These are phyloP conservation scores for Linum usitatissimum DNA, from an alignment of 345 rosid species.

Conservation along the genomic window DNA sequence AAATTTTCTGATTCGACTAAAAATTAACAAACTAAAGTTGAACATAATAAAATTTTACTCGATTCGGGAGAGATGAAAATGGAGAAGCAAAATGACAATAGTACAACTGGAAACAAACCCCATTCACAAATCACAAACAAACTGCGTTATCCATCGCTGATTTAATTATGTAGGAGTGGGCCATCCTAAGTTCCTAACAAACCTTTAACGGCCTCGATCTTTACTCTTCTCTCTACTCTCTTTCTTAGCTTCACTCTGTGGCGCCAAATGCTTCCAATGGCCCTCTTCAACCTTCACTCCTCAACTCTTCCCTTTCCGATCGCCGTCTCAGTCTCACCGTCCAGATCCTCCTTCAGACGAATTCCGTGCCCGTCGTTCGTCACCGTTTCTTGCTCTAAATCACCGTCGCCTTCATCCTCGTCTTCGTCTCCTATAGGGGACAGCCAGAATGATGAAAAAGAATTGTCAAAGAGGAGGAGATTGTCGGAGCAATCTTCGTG, in stretches of 20 bases:
- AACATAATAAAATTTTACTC: too few relatives aligned
- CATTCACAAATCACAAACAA: too few relatives aligned
- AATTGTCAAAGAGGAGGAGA: slow-evolving; percentile 12
- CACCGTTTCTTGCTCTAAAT: slow-evolving; percentile 29
- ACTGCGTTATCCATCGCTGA: too few relatives aligned
- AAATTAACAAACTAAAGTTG: too few relatives aligned
- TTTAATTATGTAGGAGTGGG: too few relatives aligned
- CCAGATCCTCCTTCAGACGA: slow-evolving; percentile 14
- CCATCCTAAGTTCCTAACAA: too few relatives aligned
- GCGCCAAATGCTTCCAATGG: slow-evolving; percentile 14
- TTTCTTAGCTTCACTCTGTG: background rate
- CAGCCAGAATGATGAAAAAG: slow-evolving; percentile 10
- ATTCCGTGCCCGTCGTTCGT: slow-evolving; percentile 1
- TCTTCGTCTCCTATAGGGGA: slow-evolving; percentile 13
- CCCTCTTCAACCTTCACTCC: slow-evolving; percentile 20
- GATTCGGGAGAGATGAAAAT: too few relatives aligned
- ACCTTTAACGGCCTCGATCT: too few relatives aligned
- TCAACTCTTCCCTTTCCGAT: slow-evolving; percentile 15
- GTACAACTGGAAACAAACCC: too few relatives aligned
- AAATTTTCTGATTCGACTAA: too few relatives aligned
- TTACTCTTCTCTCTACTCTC: too few relatives aligned
- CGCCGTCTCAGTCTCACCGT: slow-evolving; percentile 9
- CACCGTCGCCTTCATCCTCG: background rate
- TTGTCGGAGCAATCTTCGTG: slow-evolving; percentile 88
- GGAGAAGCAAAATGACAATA: too few relatives aligned